Evolutionary conservation across 1,139 yeast species (phyloP).

Genomic region (Yamadazyma mexicana): DNA sequence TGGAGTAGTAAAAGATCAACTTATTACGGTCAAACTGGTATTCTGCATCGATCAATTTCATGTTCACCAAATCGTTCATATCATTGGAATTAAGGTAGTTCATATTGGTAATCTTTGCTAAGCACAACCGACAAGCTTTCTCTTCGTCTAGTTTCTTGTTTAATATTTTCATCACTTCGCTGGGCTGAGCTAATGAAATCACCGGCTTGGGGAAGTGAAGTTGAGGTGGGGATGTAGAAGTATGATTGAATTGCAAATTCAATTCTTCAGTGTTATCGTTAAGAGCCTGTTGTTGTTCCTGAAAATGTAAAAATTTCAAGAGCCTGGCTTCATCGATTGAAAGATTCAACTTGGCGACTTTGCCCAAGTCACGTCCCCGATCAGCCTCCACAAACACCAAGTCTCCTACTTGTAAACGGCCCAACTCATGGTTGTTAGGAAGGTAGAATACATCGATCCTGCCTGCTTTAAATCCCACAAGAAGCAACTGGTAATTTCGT

Average conservation of each 20-base stretch:
- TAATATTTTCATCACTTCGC: slow-evolving; percentile 60
- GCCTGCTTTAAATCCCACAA: slow-evolving; percentile 86
- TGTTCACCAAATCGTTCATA: slow-evolving; percentile 13
- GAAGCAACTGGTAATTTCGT: slow-evolving; percentile 42
- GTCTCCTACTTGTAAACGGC: slow-evolving; percentile 55
- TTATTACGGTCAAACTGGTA: slow-evolving; percentile 96
- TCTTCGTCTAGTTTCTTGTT: slow-evolving; percentile 70
- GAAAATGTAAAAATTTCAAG: slow-evolving; percentile 52
- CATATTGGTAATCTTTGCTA: slow-evolving; percentile 55
- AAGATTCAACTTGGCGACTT: slow-evolving; percentile 66
- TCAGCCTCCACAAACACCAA: slow-evolving; percentile 97
- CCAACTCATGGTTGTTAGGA: slow-evolving; percentile 35
- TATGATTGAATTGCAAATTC: slow-evolving; percentile 23
- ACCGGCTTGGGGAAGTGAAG: slow-evolving; percentile 73
- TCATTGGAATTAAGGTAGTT: slow-evolving; percentile 13
- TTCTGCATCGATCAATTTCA: slow-evolving; percentile 73
- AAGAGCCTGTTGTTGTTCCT: slow-evolving; percentile 59
- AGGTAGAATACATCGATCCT: slow-evolving; percentile 80
- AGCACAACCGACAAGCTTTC: slow-evolving; percentile 63
- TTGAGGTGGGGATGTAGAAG: slow-evolving; percentile 23
- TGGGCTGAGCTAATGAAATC: slow-evolving; percentile 62
- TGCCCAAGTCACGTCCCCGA: slow-evolving; percentile 88
- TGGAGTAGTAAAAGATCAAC: slow-evolving; percentile 79
- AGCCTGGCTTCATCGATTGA: slow-evolving; percentile 64
- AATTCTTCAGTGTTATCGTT: slow-evolving; percentile 16